These are phyloP conservation scores for Priceomyces haplophilus DNA, from an alignment of 805 yeast genomes.

Conservation along the genomic window DNA sequence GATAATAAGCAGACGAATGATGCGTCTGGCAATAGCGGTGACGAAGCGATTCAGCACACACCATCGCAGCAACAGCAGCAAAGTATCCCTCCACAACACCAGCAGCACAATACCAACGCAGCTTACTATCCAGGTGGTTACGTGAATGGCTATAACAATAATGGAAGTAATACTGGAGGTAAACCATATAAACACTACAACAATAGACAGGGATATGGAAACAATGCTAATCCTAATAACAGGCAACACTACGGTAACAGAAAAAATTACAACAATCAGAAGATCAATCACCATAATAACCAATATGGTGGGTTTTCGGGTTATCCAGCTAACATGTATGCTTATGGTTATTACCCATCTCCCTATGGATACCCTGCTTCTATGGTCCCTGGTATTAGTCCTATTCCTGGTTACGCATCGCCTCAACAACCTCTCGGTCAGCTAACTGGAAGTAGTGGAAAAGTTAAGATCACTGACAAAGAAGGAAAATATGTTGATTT, in stretches of 20 bases:
- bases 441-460: slow-evolving; percentile 15
- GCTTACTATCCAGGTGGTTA: slow-evolving; percentile 9
- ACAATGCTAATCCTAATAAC: slow-evolving; percentile 10
- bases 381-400: slow-evolving; percentile 9
- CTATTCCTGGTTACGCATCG: slow-evolving; percentile 9
- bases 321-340: slow-evolving; percentile 24
- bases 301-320: slow-evolving; percentile 20
- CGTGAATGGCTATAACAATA: slow-evolving; percentile 9
- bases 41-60: slow-evolving; percentile 6
- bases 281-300: slow-evolving; percentile 15
- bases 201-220: slow-evolving; percentile 14
- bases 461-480: slow-evolving; percentile 39
- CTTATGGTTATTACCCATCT: slow-evolving; percentile 25
- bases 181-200: slow-evolving; percentile 13
- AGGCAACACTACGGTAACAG: slow-evolving; percentile 12
- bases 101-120: slow-evolving; percentile 3
- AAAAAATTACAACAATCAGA: slow-evolving; percentile 14
- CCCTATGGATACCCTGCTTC: slow-evolving; percentile 23
- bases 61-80: slow-evolving; percentile 7
- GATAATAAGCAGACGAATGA: slow-evolving; percentile 14
- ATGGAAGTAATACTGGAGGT: slow-evolving; percentile 6
- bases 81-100: slow-evolving; percentile 2
- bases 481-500: slow-evolving; percentile 42
- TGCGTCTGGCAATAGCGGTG: slow-evolving; percentile 7
- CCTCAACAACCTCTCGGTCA: slow-evolving; percentile 11